Conservation (phyloP, 2,329 filamentous ascomycete species). For the Claviceps sorghi region DNA sequence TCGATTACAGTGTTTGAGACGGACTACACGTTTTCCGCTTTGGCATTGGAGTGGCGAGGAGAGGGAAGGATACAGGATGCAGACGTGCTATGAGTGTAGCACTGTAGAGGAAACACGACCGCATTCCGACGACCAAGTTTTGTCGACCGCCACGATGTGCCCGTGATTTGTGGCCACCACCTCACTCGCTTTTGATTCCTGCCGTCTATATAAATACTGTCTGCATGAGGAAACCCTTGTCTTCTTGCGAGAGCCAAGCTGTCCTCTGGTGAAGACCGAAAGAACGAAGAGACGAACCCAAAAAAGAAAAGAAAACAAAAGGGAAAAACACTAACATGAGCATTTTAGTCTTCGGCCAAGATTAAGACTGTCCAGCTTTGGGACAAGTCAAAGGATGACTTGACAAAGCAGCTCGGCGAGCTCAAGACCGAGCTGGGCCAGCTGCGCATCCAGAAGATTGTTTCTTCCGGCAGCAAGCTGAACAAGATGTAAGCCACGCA, state of each 20-base stretch:
- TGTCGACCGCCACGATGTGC: neutral
- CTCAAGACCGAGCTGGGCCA: conserved; percentile 93
- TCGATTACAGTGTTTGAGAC: neutral
- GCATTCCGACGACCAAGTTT: neutral
- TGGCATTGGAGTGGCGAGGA: neutral
- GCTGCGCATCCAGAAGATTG: conserved; percentile 96
- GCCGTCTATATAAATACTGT: neutral
- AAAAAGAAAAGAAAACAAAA: neutral
- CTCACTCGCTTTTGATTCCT: too few species aligned
- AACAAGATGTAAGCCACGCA: conserved; percentile 73
- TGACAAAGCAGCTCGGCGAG: conserved; percentile 87
- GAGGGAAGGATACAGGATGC: neutral
- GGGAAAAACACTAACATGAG: neutral
- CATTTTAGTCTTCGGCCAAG: conserved; percentile 37
- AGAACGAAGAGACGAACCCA: neutral
- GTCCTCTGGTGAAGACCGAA: too few species aligned
- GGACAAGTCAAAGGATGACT: conserved; percentile 98
- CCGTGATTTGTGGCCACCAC: neutral
- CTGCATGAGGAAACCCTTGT: neutral
- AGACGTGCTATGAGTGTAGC: neutral
- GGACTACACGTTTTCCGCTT: neutral
- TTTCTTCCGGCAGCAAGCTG: conserved; percentile 88
- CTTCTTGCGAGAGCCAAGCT: neutral
- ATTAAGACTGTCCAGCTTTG: conserved; percentile 96
- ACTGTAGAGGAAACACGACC: neutral